Evolutionary conservation across 2,329 filamentous ascomycete species (phyloP).

Genomic region (Trematosphaeria pertusa): DNA sequence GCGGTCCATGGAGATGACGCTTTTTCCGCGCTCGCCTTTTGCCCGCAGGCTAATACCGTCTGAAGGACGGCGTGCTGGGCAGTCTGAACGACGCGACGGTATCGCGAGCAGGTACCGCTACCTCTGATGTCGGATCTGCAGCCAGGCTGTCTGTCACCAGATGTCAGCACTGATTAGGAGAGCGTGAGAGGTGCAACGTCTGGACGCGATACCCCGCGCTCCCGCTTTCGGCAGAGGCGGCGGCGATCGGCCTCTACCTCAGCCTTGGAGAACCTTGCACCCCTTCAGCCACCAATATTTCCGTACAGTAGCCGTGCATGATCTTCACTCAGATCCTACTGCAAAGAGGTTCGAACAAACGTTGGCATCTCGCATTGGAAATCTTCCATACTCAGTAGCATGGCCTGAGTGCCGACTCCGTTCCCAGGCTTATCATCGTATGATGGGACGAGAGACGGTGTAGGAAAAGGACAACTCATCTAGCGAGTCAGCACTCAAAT

Average conservation of each 20-base stretch:
- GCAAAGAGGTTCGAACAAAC: conserved; percentile 23
- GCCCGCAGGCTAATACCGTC: conserved; percentile 21
- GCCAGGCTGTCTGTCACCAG: conserved; percentile 4
- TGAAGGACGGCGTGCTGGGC: background rate
- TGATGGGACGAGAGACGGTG: no score
- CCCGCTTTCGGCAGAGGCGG: background rate
- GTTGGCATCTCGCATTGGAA: conserved; percentile 32
- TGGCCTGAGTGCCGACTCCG: background rate
- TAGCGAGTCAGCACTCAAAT: conserved; percentile 6
- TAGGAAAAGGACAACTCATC: conserved; percentile 6
- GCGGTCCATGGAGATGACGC: no score
- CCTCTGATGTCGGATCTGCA: conserved; percentile 4
- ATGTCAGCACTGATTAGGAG: conserved; percentile 10
- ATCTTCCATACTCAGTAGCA: background rate
- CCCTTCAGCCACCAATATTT: conserved; percentile 47
- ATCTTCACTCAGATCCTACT: conserved; percentile 30
- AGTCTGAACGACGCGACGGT: background rate
- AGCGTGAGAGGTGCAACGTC: background rate
- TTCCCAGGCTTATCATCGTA: conserved; percentile 3
- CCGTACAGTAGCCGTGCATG: conserved; percentile 47
- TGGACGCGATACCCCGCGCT: background rate
- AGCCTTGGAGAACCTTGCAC: conserved; percentile 18
- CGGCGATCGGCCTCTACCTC: conserved; percentile 14
- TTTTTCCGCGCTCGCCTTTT: conserved; percentile 10
- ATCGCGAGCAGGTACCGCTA: conserved; percentile 1